phyloP scores from a whole-genome alignment of 2,329 filamentous ascomycete genomes.

The Exophiala sideris region DNA sequence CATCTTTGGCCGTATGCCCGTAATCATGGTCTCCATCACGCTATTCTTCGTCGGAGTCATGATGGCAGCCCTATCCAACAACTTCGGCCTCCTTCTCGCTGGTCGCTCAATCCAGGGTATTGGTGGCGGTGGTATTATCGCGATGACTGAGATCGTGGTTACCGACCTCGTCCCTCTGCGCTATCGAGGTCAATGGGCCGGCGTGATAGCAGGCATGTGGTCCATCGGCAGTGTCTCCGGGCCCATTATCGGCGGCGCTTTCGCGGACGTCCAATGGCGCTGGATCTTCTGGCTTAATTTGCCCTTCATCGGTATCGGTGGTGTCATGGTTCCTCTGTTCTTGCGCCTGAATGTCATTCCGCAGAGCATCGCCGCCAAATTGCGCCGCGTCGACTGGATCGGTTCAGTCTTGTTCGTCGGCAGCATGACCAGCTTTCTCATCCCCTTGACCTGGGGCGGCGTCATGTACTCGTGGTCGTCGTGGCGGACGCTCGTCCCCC shows the following conservation, averaged over 20 bases:
- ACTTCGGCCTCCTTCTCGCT: conserved; percentile 45
- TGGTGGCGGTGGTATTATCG: conserved; percentile 39
- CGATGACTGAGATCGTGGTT: conserved; percentile 42
- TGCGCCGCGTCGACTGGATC: conserved; percentile 59
- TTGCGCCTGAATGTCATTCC: conserved; percentile 51
- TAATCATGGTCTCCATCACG: conserved; percentile 38
- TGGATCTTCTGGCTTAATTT: conserved; percentile 67
- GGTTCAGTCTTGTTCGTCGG: conserved; percentile 61
- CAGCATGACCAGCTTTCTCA: conserved; percentile 57
- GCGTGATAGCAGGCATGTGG: conserved; percentile 27
- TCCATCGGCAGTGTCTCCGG: conserved; percentile 24
- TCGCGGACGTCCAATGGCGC: conserved; percentile 37
- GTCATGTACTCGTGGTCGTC: conserved; percentile 63
- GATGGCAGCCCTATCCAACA: conserved; percentile 40
- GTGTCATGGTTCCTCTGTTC: conserved; percentile 50
- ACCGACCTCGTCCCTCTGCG: conserved; percentile 44
- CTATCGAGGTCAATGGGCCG: conserved; percentile 27
- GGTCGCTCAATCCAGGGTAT: conserved; percentile 45
- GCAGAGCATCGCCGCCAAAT: conserved; percentile 47
- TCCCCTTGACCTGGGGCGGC: conserved; percentile 63
- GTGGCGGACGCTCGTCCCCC: conserved; percentile 60
- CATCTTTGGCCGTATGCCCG: conserved; percentile 46
- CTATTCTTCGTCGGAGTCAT: conserved; percentile 47
- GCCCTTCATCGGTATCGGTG: conserved; percentile 53
- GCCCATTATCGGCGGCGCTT: conserved; percentile 32